phyloP scores from a whole-genome alignment of 202 grass and related monocot species.

The Setaria italica region DNA sequence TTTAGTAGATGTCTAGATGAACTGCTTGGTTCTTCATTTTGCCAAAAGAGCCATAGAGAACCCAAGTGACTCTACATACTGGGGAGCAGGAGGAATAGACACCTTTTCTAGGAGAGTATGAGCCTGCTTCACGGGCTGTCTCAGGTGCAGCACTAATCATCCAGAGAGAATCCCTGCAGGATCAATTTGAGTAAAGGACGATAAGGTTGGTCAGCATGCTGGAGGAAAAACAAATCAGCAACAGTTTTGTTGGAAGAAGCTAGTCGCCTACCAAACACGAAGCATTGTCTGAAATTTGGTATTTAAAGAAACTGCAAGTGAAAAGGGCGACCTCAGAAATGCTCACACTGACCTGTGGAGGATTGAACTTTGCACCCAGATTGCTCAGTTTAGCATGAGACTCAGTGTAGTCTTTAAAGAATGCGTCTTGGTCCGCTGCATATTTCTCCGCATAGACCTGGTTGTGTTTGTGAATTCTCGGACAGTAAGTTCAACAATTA shows the following conservation, averaged over 20 bases:
- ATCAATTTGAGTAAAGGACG: slow-evolving; percentile 38
- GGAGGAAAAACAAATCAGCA: slow-evolving; percentile 14
- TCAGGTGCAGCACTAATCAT: slow-evolving; percentile 52
- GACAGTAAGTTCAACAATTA: not conserved
- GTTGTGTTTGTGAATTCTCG: slow-evolving; percentile 34
- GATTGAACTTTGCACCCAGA: slow-evolving; percentile 77
- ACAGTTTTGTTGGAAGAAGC: not conserved
- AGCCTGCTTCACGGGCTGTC: slow-evolving; percentile 57
- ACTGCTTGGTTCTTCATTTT: not conserved
- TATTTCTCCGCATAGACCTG: slow-evolving; percentile 90
- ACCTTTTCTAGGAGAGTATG: slow-evolving; percentile 60
- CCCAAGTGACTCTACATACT: not conserved
- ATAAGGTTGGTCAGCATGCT: slow-evolving; percentile 37
- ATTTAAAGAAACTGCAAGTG: not conserved
- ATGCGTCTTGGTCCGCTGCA: slow-evolving; percentile 69
- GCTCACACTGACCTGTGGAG: slow-evolving; percentile 63
- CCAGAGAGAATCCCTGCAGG: slow-evolving; percentile 80
- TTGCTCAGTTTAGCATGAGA: slow-evolving; percentile 98
- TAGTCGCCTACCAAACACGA: not conserved
- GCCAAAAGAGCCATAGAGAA: not conserved
- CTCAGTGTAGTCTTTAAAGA: slow-evolving; percentile 90
- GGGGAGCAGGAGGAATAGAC: not conserved
- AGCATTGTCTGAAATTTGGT: not conserved
- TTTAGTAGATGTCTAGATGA: not conserved
- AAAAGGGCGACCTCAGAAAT: not conserved